Percentiles rank a stretch among this genome's conserved stretches.
These are phyloP conservation scores for Dryas alaskensis DNA, from an alignment of 306 rosid genomes.

Conservation along the genomic window DNA sequence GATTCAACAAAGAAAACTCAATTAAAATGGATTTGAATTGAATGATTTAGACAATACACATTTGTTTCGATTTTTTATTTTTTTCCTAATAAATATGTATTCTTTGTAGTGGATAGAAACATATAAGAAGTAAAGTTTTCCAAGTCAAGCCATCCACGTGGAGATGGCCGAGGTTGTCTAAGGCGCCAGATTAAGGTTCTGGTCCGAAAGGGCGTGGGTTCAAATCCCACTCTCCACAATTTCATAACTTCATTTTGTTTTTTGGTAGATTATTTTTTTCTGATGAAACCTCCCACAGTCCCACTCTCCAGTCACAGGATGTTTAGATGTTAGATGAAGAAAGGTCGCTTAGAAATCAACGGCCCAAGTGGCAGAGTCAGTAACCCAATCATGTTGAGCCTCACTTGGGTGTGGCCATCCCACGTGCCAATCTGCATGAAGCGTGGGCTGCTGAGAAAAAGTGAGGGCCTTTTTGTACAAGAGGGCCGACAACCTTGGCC, in stretches of 20 bases:
- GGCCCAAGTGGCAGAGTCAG: conserved; percentile 37
- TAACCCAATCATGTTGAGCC: conserved; percentile 47
- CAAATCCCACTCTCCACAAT: conserved; percentile 69
- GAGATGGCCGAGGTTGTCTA: conserved; percentile 64
- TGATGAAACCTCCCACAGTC: conserved; percentile 2
- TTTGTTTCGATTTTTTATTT: too few species aligned
- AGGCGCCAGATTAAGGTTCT: conserved; percentile 39
- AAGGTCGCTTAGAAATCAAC: conserved; percentile 26
- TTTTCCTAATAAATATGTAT: too few species aligned
- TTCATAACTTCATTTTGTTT: fast-evolving
- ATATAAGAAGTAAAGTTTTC: too few species aligned
- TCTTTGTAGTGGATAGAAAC: too few species aligned
- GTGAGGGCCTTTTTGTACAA: conserved; percentile 41
- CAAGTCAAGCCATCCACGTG: fast-evolving
- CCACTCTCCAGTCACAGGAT: conserved; percentile 28
- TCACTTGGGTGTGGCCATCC: conserved; percentile 42
- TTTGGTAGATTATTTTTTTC: neutral
- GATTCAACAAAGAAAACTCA: too few species aligned
- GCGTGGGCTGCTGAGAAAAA: conserved; percentile 51
- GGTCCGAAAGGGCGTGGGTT: conserved; percentile 80
- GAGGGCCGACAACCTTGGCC: conserved; percentile 60
- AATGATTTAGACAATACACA: too few species aligned
- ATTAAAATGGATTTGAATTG: too few species aligned
- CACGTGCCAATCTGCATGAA: conserved; percentile 73
- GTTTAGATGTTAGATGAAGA: neutral